Conservation (phyloP, 768 basidiomycete genomes). For the Lyophyllum shimeji region DNA sequence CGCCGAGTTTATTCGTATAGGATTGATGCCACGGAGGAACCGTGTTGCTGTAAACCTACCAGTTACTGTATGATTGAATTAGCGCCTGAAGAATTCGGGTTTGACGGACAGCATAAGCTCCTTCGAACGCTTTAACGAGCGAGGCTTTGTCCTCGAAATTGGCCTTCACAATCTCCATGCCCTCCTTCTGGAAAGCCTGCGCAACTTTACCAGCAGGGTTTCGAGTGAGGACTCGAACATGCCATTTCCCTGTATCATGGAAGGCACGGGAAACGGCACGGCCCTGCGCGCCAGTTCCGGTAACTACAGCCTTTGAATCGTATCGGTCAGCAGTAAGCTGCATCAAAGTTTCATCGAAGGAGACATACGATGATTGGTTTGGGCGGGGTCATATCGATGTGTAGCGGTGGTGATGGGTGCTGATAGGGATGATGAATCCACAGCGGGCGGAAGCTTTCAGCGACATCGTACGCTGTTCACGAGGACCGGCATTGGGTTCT, state of each 20-base stretch:
- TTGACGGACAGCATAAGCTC: constrained; percentile 7
- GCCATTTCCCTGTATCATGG: constrained; percentile 15
- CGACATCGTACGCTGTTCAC: background rate
- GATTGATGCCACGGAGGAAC: constrained; percentile 15
- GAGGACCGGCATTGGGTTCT: too few species aligned
- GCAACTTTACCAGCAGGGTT: constrained; percentile 7
- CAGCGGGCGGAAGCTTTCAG: background rate
- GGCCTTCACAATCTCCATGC: constrained; percentile 12
- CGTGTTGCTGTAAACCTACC: constrained; percentile 17
- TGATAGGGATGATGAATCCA: too few species aligned
- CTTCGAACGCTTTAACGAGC: constrained; percentile 12
- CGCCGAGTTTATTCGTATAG: constrained; percentile 11
- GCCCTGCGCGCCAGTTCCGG: constrained; percentile 16
- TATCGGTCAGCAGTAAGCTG: background rate
- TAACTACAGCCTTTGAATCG: constrained; percentile 10
- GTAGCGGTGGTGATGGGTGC: background rate
- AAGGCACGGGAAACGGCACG: constrained; percentile 13
- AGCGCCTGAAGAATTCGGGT: background rate
- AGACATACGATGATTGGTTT: constrained; percentile 9
- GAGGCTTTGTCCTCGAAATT: constrained; percentile 12
- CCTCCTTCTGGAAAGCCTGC: constrained; percentile 2
- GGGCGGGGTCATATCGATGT: background rate
- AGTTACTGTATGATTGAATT: background rate
- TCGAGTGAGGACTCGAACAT: constrained; percentile 15
- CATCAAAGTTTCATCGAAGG: background rate